A percentile compares a stretch with the other conserved stretches of the same genome.
phyloP scores from a whole-genome alignment of 1,284 basidiomycete species.

The Cryptococcus sp. region DNA sequence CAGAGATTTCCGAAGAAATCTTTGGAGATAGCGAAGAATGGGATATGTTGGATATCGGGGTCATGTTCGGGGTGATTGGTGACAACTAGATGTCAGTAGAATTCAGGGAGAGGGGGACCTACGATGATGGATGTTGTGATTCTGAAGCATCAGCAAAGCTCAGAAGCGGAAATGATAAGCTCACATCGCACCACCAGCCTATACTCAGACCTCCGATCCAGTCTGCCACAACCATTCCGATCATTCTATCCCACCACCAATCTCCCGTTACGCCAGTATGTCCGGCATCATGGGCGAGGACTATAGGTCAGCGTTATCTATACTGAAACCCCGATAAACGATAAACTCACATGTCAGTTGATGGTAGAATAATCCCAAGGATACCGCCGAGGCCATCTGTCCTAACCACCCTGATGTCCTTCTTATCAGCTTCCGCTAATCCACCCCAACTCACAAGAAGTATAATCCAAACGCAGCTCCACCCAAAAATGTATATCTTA shows the following conservation, averaged over 20 bases:
- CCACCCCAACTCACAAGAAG: constrained; percentile 22
- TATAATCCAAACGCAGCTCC: constrained; percentile 24
- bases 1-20: constrained; percentile 79
- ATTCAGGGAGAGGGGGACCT: constrained; percentile 49
- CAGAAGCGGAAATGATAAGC: constrained; percentile 27
- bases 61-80: constrained; percentile 97
- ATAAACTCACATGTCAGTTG: constrained; percentile 64
- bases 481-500: constrained; percentile 68
- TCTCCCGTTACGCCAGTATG: constrained; percentile 89
- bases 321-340: not conserved
- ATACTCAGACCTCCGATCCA: constrained; percentile 88
- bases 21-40: constrained; percentile 91
- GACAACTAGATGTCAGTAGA: constrained; percentile 60
- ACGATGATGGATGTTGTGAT: constrained; percentile 93
- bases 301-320: constrained; percentile 13
- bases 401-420: constrained; percentile 32
- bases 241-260: constrained; percentile 73
- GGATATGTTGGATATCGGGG: constrained; percentile 82
- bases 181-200: constrained; percentile 95
- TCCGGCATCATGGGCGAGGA: constrained; percentile 89
- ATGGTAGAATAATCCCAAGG: constrained; percentile 87
- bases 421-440: constrained; percentile 38
- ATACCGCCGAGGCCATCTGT: constrained; percentile 65
- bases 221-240: constrained; percentile 67
- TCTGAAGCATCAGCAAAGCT: constrained; percentile 52